A percentile compares a stretch with the other conserved stretches of the same genome.
Conservation (phyloP, 192 early-diverging fungal species). For the Chytriomyces hyalinus region DNA sequence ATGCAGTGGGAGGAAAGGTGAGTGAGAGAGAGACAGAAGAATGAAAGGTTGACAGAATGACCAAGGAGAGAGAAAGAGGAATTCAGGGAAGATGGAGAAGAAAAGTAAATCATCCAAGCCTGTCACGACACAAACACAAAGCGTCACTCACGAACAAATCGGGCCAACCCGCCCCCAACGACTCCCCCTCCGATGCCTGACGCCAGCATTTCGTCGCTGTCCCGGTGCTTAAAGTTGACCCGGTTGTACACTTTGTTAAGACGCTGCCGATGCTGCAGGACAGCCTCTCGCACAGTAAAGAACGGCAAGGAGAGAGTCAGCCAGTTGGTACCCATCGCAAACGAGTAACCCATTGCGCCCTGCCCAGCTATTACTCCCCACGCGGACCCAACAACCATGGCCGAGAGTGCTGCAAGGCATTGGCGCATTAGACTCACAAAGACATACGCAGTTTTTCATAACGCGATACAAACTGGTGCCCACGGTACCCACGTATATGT, state of each 20-base stretch:
- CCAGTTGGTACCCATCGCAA: constrained; percentile 56
- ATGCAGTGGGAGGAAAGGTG: too few relatives aligned
- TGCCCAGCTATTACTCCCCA: constrained; percentile 31
- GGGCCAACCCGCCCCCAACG: constrained; percentile 44
- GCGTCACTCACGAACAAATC: constrained; percentile 42
- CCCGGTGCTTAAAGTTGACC: constrained; percentile 33
- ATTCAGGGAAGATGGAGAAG: neutral
- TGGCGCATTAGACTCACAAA: neutral
- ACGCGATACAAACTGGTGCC: neutral
- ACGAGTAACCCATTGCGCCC: constrained; percentile 40
- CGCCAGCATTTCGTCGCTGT: constrained; percentile 51
- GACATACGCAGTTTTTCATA: neutral
- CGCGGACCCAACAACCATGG: constrained; percentile 3
- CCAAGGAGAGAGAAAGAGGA: neutral
- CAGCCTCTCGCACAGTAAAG: constrained; percentile 44
- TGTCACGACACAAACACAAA: constrained; percentile 12
- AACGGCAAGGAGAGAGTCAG: constrained; percentile 45
- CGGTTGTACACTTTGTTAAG: constrained; percentile 31
- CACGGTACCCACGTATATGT: constrained; percentile 21
- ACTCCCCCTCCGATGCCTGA: constrained; percentile 37
- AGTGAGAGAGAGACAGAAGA: too few relatives aligned
- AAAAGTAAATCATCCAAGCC: neutral
- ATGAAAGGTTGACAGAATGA: too few relatives aligned
- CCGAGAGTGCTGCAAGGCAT: constrained; percentile 17
- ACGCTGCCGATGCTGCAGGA: constrained; percentile 42